Conservation (phyloP, 1,139 yeast species). For the Taphrina betulina region DNA sequence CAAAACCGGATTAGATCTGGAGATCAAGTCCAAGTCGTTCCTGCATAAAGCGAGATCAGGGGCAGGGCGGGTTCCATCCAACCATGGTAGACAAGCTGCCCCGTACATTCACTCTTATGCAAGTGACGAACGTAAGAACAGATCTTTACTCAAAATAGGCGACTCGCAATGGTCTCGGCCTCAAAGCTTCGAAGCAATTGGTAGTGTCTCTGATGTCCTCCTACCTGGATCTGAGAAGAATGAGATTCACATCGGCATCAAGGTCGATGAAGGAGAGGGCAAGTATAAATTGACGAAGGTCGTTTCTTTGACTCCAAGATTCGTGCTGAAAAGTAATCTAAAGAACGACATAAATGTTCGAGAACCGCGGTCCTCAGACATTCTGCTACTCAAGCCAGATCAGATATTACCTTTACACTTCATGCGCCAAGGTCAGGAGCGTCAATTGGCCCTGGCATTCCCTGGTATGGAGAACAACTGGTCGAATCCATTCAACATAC, state of each 20-base stretch:
- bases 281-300: slow-evolving; percentile 72
- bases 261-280: slow-evolving; percentile 83
- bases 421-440: slow-evolving; percentile 51
- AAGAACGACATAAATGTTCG: slow-evolving; percentile 58
- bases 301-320: slow-evolving; percentile 79
- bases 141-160: slow-evolving; percentile 68
- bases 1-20: slow-evolving; percentile 68
- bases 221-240: slow-evolving; percentile 59
- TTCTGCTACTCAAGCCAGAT: slow-evolving; percentile 46
- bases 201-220: slow-evolving; percentile 68
- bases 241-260: slow-evolving; percentile 74
- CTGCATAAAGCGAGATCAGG: slow-evolving; percentile 30
- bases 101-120: slow-evolving; percentile 89
- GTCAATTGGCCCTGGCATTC: slow-evolving; percentile 61
- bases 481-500: slow-evolving; percentile 85
- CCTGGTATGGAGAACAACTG: slow-evolving; percentile 62
- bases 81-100: slow-evolving; percentile 45
- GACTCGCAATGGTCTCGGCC: slow-evolving; percentile 77
- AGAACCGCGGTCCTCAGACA: slow-evolving; percentile 51
- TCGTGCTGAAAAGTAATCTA: slow-evolving; percentile 64
- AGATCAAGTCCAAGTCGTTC: slow-evolving; percentile 55
- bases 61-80: slow-evolving; percentile 33
- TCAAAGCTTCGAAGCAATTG: slow-evolving; percentile 84
- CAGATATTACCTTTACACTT: slow-evolving; percentile 65
- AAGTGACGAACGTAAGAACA: slow-evolving; percentile 58